A percentile compares a stretch with the other conserved stretches of the same genome.
phyloP scores from a whole-genome alignment of 108 stramenopile genomes.

The Schizochytrium sp. region DNA sequence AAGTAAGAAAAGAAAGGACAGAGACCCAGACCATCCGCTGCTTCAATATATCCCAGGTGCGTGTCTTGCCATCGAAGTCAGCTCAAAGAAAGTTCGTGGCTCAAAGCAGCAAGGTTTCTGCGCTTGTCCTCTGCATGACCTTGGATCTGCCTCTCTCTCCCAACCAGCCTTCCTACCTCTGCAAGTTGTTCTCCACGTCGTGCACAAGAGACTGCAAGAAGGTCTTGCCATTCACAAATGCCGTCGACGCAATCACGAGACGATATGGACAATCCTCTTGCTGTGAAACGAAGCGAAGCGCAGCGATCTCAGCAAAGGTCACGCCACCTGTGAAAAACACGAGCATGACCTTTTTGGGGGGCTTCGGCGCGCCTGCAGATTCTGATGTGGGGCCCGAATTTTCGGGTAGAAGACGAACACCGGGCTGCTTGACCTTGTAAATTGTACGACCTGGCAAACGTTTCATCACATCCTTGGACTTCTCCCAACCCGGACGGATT shows the following conservation, averaged over 20 bases:
- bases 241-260: background rate
- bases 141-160: too few species aligned
- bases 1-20: too few species aligned
- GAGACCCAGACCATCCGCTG: too few species aligned
- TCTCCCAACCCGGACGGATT: background rate
- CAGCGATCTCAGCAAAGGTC: background rate
- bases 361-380: background rate
- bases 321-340: constrained; percentile 9
- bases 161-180: background rate
- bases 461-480: background rate
- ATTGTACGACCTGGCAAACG: background rate
- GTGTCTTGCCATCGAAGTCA: too few species aligned
- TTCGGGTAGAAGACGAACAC: background rate
- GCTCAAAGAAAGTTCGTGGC: too few species aligned
- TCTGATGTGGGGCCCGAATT: background rate
- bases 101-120: too few species aligned
- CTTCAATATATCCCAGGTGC: too few species aligned
- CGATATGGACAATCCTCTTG: background rate
- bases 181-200: background rate
- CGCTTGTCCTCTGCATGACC: too few species aligned
- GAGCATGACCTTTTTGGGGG: background rate
- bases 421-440: constrained; percentile 6
- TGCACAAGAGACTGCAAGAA: background rate
- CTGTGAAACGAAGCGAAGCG: background rate
- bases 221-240: background rate